Base-by-base conservation (phyloP, 2,329 filamentous ascomycete genomes). In the Colletotrichum sansevieriae region DNA sequence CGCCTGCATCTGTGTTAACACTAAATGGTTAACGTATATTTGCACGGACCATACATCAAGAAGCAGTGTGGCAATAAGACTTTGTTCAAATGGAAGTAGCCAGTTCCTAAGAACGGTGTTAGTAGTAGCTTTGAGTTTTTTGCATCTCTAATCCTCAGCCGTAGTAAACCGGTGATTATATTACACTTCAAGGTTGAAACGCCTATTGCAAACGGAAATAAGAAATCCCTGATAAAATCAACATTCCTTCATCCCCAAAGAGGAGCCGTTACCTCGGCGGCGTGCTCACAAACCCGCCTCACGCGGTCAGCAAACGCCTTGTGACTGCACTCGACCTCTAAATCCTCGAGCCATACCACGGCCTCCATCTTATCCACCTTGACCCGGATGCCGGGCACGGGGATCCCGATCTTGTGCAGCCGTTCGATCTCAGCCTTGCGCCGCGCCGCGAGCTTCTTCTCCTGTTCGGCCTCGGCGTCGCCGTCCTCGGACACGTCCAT, bases 241-340 rank as follows among this genome's bases (percentile, higher is more conserved):
- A 15, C 9, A 10, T 29, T 25, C 6, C n/a, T 37, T 29, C 71
- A 87, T 33, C 80, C 84, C 88, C 88, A 91, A 13, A 96, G 84
- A 52, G 92, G 92, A 54, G 92, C 92, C 13, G 95, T 93, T 29
- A 94, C 92, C 83, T 98, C 95, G 3, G 95, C 91, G 0, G 92
- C 95, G 72, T 94, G 87, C 79, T 98, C 95, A 11, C 98, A 92
- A 9, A 99, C 94, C 1, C 93, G 94, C 73, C 92, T 88, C 5
- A 99, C 93, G 67, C 96, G 86, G 78, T 97, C 95, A 54, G 90
- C 90, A 75, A 97, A 88, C 18, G 93, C 89, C 71, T 90, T 88
- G 72, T 94, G 94, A 63, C 83, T 83, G 78, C 94, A 97, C 80
- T 98, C 96, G 4, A 99, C 92, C 74, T 97, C 94, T 51, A 98